These are phyloP conservation scores for Bolboschoenoplectus hybrid DNA, from an alignment of 202 grass and related monocot genomes.

Conservation along the genomic window DNA sequence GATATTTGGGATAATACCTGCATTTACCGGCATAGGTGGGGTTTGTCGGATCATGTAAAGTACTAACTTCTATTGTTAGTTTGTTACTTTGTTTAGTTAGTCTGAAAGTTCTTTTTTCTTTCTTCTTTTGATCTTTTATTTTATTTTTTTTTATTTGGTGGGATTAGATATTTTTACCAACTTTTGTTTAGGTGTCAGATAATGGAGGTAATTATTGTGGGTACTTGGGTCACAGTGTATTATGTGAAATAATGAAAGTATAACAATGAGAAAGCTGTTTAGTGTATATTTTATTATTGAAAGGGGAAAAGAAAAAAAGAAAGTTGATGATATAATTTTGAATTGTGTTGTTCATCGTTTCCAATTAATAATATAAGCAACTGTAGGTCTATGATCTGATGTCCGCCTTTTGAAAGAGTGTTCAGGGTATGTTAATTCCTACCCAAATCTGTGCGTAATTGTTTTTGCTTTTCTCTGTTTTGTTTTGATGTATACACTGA, in stretches of 20 bases:
- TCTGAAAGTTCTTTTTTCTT: slow-evolving; percentile 21
- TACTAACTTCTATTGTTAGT: slow-evolving; percentile 47
- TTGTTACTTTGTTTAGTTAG: slow-evolving; percentile 45
- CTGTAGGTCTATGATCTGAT: neutral
- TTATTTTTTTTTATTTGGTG: slow-evolving; percentile 38
- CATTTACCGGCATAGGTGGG: slow-evolving; percentile 38
- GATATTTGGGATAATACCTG: slow-evolving; percentile 37
- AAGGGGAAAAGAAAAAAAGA: slow-evolving; percentile 39
- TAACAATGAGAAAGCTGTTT: slow-evolving; percentile 39
- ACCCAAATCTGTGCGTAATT: neutral
- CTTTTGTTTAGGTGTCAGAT: slow-evolving; percentile 23
- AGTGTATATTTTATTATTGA: slow-evolving; percentile 43
- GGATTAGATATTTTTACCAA: slow-evolving; percentile 33
- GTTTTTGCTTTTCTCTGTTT: neutral
- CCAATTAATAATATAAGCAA: slow-evolving; percentile 24
- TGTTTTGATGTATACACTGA: neutral
- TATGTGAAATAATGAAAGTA: slow-evolving; percentile 41
- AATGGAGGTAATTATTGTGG: slow-evolving; percentile 35
- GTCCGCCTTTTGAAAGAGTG: neutral
- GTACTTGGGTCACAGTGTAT: slow-evolving; percentile 31
- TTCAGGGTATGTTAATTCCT: neutral
- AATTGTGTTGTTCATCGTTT: slow-evolving; percentile 31
- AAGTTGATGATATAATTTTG: slow-evolving; percentile 31
- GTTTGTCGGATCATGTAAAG: slow-evolving; percentile 56
- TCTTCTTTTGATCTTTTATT: slow-evolving; percentile 20